Evolutionary conservation across 371 early-diverging fungal genomes (phyloP).

Genomic region (Funneliformis caledonium): DNA sequence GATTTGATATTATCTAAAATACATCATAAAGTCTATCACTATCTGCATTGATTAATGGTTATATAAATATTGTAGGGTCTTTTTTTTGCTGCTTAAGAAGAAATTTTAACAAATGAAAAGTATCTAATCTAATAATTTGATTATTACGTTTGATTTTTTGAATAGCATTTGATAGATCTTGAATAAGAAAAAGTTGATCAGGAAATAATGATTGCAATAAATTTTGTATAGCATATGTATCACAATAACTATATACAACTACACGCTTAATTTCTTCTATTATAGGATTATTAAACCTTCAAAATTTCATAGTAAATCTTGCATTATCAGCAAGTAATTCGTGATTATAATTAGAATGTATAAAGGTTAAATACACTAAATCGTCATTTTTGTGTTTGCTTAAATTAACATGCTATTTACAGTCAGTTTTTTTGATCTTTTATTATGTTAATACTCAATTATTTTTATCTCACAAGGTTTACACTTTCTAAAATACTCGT

Average conservation of each 20-base stretch:
- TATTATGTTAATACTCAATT: background rate
- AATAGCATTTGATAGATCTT: background rate
- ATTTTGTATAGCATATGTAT: background rate
- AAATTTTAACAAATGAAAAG: background rate
- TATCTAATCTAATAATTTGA: background rate
- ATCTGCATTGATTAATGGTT: background rate
- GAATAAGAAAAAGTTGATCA: background rate
- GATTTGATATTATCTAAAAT: background rate
- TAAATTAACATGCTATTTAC: background rate
- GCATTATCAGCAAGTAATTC: background rate
- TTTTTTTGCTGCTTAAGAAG: background rate
- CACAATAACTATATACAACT: background rate
- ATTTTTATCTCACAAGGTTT: background rate
- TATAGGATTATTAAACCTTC: background rate
- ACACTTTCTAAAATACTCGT: background rate
- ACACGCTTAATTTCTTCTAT: background rate
- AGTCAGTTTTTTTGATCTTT: background rate
- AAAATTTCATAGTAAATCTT: background rate
- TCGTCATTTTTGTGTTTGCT: background rate
- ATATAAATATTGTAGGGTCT: background rate
- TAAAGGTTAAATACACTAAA: background rate
- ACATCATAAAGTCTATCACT: background rate
- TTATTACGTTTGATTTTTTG: background rate
- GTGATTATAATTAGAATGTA: background rate
- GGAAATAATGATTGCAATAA: background rate